Conservation (phyloP, 495 filamentous ascomycete species). For the Hypomontagnella submonticulosa region DNA sequence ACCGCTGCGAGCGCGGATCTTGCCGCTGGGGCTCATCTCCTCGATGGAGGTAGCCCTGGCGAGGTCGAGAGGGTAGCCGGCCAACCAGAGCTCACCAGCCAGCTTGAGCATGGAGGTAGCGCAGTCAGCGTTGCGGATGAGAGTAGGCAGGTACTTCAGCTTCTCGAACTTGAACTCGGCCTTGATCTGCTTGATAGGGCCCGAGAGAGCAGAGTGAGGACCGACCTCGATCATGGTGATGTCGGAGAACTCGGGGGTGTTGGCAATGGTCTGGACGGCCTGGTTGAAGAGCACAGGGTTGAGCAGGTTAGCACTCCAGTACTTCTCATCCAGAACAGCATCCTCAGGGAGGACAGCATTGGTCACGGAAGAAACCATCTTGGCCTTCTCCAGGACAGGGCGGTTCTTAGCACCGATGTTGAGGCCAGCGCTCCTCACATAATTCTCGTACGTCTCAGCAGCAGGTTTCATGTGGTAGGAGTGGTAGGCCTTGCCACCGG, state of each 20-base stretch:
- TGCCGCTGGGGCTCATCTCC: slow-evolving; percentile 14
- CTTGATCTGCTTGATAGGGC: slow-evolving; percentile 57
- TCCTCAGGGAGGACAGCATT: slow-evolving; percentile 38
- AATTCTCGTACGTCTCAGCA: slow-evolving; percentile 47
- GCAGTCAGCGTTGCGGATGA: slow-evolving; percentile 51
- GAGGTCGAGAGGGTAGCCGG: slow-evolving; percentile 12
- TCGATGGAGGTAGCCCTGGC: slow-evolving; percentile 15
- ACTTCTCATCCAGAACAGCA: slow-evolving; percentile 35
- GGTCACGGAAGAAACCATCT: slow-evolving; percentile 41
- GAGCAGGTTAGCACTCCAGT: slow-evolving; percentile 62
- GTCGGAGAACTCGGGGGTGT: slow-evolving; percentile 4
- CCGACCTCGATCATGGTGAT: slow-evolving; percentile 62
- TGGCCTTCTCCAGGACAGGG: neutral
- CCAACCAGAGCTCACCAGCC: slow-evolving; percentile 54
- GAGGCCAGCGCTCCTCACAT: slow-evolving; percentile 26
- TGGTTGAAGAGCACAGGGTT: slow-evolving; percentile 58
- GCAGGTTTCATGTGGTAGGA: slow-evolving; percentile 60
- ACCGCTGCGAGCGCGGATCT: slow-evolving; percentile 3
- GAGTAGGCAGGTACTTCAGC: slow-evolving; percentile 50
- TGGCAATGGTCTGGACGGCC: slow-evolving; percentile 45
- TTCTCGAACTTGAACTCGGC: slow-evolving; percentile 18
- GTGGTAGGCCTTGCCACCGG: slow-evolving; percentile 62
- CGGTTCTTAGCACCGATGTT: slow-evolving; percentile 3
- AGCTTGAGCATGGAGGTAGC: slow-evolving; percentile 45
- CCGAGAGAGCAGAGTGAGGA: slow-evolving; percentile 64